These are phyloP conservation scores for Diplotaxis tenuifolia DNA, from an alignment of 345 rosid species.

Conservation along the genomic window DNA sequence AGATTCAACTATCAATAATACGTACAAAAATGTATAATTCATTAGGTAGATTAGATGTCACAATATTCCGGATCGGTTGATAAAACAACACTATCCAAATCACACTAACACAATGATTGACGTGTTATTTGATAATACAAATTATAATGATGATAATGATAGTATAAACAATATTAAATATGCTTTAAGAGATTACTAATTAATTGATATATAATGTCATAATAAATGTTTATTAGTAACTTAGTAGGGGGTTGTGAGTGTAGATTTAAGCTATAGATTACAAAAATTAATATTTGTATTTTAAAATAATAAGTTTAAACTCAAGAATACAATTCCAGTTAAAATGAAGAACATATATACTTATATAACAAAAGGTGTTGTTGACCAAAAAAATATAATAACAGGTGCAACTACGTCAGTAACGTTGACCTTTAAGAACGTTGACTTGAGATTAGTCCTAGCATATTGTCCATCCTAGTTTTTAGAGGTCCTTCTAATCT, in stretches of 20 bases:
- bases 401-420: not conserved
- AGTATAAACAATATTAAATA: not conserved
- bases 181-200: not conserved
- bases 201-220: not conserved
- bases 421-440: not conserved
- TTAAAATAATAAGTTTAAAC: not conserved
- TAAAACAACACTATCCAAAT: slow-evolving; percentile 34
- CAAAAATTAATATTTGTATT: not conserved
- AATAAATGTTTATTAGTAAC: slow-evolving; percentile 3
- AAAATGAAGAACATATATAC: not conserved
- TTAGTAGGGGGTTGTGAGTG: not conserved
- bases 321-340: not conserved
- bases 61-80: slow-evolving; percentile 32
- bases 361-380: no score
- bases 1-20: not conserved
- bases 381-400: no score
- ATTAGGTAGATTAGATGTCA: slow-evolving; percentile 35
- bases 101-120: slow-evolving; percentile 15
- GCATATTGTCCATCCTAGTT: slow-evolving; percentile 28
- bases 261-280: not conserved
- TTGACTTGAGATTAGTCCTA: slow-evolving; percentile 12
- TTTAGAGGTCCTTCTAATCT: slow-evolving; percentile 17
- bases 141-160: slow-evolving; percentile 10
- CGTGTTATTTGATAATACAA: not conserved
- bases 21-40: slow-evolving; percentile 8